Percentiles rank a stretch among this genome's conserved stretches.
These are phyloP conservation scores for Carex scoparia DNA, from an alignment of 176 grass and related monocot genomes.

Conservation along the genomic window DNA sequence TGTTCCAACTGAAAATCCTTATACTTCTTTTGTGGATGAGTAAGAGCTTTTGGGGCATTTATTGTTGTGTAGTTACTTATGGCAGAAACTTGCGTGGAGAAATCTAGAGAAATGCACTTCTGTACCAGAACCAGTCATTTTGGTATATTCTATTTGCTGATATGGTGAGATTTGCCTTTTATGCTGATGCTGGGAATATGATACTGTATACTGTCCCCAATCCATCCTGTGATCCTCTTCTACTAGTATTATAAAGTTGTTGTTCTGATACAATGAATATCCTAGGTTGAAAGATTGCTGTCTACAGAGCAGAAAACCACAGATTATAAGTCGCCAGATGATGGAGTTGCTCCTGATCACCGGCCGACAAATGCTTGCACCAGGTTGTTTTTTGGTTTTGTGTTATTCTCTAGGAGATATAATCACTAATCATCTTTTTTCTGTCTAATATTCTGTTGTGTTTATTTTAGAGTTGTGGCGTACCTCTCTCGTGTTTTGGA, in stretches of 20 bases:
- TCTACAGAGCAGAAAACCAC: slow-evolving; percentile 91
- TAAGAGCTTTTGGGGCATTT: not conserved
- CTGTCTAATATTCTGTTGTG: slow-evolving; percentile 32
- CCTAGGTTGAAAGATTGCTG: slow-evolving; percentile 87
- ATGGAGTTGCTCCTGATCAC: slow-evolving; percentile 90
- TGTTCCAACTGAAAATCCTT: not conserved
- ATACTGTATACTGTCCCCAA: not conserved
- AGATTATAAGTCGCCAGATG: slow-evolving; percentile 91
- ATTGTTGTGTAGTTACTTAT: not conserved
- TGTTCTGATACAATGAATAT: not conserved
- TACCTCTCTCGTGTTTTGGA: slow-evolving; percentile 98
- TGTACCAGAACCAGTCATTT: not conserved
- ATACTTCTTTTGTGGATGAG: not conserved
- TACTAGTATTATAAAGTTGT: not conserved
- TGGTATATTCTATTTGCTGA: not conserved
- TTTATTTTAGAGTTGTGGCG: slow-evolving; percentile 81
- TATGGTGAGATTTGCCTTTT: not conserved
- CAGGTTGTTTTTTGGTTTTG: slow-evolving; percentile 50
- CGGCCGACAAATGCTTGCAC: slow-evolving; percentile 93
- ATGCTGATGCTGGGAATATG: slow-evolving; percentile 1
- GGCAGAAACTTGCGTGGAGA: not conserved
- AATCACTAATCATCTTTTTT: slow-evolving; percentile 14
- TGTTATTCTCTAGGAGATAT: not conserved
- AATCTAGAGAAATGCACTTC: not conserved
- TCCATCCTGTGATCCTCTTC: not conserved